Evolutionary conservation across 176 grass and related monocot genomes (phyloP).

Genomic region (Paspalum vaginatum): DNA sequence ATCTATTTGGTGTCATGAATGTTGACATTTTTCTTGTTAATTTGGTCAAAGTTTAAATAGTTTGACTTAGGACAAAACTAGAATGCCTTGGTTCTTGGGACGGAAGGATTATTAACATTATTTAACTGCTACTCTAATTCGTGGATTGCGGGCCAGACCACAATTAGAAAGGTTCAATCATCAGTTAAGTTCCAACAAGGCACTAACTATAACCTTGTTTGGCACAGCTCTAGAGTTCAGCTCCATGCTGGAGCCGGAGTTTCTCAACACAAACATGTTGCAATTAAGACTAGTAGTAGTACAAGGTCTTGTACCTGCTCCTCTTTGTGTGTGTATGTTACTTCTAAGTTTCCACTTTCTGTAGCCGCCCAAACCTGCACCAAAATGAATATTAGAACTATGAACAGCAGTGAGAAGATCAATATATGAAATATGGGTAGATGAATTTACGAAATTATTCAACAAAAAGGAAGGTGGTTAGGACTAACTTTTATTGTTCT

Average conservation of each 20-base stretch:
- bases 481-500: conserved; percentile 85
- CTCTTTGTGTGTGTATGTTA: conserved; percentile 92
- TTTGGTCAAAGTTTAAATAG: too few species aligned
- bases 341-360: conserved; percentile 82
- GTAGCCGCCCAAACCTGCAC: conserved; percentile 83
- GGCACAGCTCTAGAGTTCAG: too few species aligned
- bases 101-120: background rate
- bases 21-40: too few species aligned
- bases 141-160: too few species aligned
- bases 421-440: conserved; percentile 7
- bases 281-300: conserved; percentile 2
- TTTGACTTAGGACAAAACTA: too few species aligned
- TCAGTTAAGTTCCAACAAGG: background rate
- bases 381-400: conserved; percentile 32
- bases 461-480: conserved; percentile 20
- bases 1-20: too few species aligned
- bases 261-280: background rate
- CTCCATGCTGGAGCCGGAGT: too few species aligned
- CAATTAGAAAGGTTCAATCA: too few species aligned
- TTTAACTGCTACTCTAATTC: background rate
- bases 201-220: background rate
- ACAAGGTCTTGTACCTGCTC: conserved; percentile 65
- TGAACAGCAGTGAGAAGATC: conserved; percentile 7
- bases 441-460: conserved; percentile 2
- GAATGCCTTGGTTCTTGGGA: too few species aligned